Base-by-base conservation (phyloP, 305 asterid genomes). In the Solanum hybrid region DNA sequence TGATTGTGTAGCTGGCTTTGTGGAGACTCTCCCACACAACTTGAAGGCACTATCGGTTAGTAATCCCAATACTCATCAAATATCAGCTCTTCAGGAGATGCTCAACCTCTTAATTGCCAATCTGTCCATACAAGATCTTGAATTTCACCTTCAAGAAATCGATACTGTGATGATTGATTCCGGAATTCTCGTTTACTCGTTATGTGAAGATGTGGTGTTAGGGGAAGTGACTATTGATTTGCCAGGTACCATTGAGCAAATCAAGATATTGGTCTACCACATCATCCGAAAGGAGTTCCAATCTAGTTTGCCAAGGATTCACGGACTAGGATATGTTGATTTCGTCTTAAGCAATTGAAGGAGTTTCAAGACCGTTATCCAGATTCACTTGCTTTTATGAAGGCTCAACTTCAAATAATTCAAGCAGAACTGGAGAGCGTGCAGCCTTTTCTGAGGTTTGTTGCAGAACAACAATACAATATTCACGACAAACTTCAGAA, bases 71-170 rank as follows among this genome's bases (percentile, higher is more conserved):
- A 0, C 10, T 56, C 69, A 56, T 56, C 69, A 56, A 56, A 56
- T 56, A 56, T 0, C 10, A 17, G 24, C 0, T 0, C 24, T 56
- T 15, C 69, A 56, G 2, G 2, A 56, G 69, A 17, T 56, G 69
- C n/a, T 56, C 69, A 56, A 56, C 4, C 69, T 17, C 69, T 17
- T 56, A 56, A 56, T 56, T 56, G 69, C 10, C 4, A 56, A 56
- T 6, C 0, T 56, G 69, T 56, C 69, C 24, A 56, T 56, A 56
- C 69, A 17, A 6, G 69, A 17, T 17, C 24, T 17, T 0, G n/a
- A 15, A 6, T 17, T 56, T 56, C n/a, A 56, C 66, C 66, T 6
- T 17, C 0, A 56, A 56, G 66, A 56, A 1, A 17, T 56, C 4
- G n/a, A 56, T 0, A 56, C 4, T 56, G 10, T 56, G 69, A 56